A percentile compares a stretch with the other conserved stretches of the same genome.
phyloP scores from a whole-genome alignment of 2,329 filamentous ascomycete genomes.

The Didymella lethalis region DNA sequence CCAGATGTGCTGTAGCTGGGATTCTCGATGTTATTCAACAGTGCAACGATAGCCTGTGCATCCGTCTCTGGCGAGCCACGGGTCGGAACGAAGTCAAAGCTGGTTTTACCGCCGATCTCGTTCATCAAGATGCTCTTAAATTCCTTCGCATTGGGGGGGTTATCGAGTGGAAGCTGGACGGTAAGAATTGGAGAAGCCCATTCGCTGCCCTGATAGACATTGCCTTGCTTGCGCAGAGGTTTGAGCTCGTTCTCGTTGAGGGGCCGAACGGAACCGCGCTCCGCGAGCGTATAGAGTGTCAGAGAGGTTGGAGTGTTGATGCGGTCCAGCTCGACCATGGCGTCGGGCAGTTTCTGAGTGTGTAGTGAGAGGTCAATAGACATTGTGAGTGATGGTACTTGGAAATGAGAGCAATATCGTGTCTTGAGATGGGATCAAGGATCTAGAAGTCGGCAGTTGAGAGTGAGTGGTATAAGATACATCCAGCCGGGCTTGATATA shows the following conservation, averaged over 20 bases:
- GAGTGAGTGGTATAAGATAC: not conserved
- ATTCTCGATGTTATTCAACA: conserved; percentile 22
- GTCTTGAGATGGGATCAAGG: not conserved
- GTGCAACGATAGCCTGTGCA: conserved; percentile 7
- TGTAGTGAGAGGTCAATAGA: conserved; percentile 10
- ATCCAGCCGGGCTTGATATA: not conserved
- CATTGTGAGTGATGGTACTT: not conserved
- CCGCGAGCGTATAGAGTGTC: conserved; percentile 3
- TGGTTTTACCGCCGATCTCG: conserved; percentile 19
- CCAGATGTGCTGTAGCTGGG: conserved; percentile 13
- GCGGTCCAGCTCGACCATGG: conserved; percentile 21
- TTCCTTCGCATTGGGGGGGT: not conserved
- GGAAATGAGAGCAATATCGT: not conserved
- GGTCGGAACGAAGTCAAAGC: conserved; percentile 18
- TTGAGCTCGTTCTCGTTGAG: conserved; percentile 17
- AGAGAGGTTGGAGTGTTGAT: conserved; percentile 10
- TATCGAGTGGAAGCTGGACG: not conserved
- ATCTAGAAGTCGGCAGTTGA: not conserved
- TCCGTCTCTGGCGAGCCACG: conserved; percentile 12
- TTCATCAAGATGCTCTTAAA: conserved; percentile 11
- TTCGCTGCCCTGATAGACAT: conserved; percentile 1
- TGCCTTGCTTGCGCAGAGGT: conserved; percentile 10
- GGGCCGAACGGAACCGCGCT: conserved; percentile 6
- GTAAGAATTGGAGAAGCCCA: conserved; percentile 19
- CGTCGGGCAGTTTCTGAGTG: conserved; percentile 19